Base-by-base conservation (phyloP, 176 grass and related monocot genomes). In the Neostapfia colusana region DNA sequence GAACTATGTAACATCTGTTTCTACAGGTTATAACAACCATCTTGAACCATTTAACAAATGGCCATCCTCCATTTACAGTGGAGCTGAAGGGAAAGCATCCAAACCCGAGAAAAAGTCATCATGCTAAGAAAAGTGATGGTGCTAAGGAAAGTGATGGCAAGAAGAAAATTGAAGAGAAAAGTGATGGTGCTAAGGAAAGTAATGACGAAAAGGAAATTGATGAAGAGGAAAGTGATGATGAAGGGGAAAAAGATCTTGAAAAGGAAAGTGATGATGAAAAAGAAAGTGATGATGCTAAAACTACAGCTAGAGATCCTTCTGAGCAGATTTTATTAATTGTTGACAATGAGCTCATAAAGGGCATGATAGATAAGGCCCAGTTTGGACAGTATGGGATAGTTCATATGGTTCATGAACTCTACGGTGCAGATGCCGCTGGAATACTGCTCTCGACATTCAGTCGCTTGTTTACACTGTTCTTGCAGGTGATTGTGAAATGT, bases 281-380 rank as follows among this genome's bases (percentile, higher is more conserved):
- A 41, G 25, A 77, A 65, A 4, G 8, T 8, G 1, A 36, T 61
- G 64, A 11, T 31, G 72, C 8, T 72, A 48, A 48, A 48, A 12
- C 45, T 48, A 48, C 3, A 48, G 45, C 45, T 16, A 60, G 20
- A 36, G 70, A 75, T 73, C 37, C 25, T 81, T 66, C 62, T 26
- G 88, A 88, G 58, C 62, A 66, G 31, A 55, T 81, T 42, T 65
- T 97, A 60, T 74, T 20, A 72, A 79, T 97, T 80, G 56, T 68
- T 58, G 65, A 88, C 27, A 97, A 97, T 84, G 79, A 93, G 58
- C 86, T 97, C 15, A 64, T 97, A 85, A 88, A 86, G 26, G 95
- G 95, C 84, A 97, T 97, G 71, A 83, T 97, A 65, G 95, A 97
- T 64, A 97, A 97, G 79, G 87, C 84, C 21, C 95, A 97, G 67